Conservation (phyloP, 2,329 filamentous ascomycete species). For the Mycosphaerella sp. region DNA sequence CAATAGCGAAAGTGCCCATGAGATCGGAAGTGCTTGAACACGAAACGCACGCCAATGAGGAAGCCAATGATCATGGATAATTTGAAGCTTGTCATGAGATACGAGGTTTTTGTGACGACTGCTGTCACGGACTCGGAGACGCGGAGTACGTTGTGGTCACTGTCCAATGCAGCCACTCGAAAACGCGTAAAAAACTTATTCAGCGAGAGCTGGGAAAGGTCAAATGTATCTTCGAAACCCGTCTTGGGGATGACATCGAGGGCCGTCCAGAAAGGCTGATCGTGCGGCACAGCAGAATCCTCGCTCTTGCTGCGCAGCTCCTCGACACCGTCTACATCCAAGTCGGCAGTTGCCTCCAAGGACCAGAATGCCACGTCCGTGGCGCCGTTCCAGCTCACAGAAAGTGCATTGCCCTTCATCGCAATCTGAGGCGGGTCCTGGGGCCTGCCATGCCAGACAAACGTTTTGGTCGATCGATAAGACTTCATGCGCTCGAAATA, state of each 20-base stretch:
- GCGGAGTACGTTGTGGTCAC: conserved; percentile 18
- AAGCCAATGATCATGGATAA: conserved; percentile 19
- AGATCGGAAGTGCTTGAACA: conserved; percentile 15
- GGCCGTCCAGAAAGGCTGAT: conserved; percentile 7
- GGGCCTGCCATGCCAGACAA: conserved; percentile 28
- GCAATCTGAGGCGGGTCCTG: conserved; percentile 22
- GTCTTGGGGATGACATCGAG: conserved; percentile 20
- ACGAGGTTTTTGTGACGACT: conserved; percentile 11
- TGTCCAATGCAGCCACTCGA: conserved; percentile 24
- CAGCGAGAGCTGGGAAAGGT: conserved; percentile 9
- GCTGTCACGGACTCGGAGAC: conserved; percentile 13
- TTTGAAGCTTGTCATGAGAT: conserved; percentile 18
- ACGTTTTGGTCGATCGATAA: conserved; percentile 35
- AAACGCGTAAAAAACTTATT: conserved; percentile 11
- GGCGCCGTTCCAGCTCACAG: conserved; percentile 50
- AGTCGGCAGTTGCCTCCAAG: conserved; percentile 25
- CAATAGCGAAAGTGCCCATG: conserved; percentile 3
- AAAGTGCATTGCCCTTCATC: conserved; percentile 32
- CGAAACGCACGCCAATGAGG: conserved; percentile 14
- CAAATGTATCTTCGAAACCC: conserved; percentile 25
- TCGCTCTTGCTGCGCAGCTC: conserved; percentile 73
- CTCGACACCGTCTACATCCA: conserved; percentile 57
- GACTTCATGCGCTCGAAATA: conserved; percentile 31
- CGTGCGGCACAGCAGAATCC: neutral
- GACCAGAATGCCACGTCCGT: conserved; percentile 44